These are phyloP conservation scores for Pyrenophora seminiperda DNA, from an alignment of 2,329 filamentous ascomycete genomes.

Conservation along the genomic window DNA sequence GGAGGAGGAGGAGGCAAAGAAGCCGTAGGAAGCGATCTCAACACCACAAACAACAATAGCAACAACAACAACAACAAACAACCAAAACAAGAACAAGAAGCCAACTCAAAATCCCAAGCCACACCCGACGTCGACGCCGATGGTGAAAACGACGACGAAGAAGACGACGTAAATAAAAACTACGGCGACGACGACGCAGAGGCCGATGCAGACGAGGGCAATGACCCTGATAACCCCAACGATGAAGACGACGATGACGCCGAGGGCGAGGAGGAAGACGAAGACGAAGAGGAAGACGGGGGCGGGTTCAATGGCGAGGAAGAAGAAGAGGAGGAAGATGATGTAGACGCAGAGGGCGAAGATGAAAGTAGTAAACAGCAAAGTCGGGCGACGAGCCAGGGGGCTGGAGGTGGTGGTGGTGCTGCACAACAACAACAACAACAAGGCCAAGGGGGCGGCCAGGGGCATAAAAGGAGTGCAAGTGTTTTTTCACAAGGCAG, in stretches of 20 bases:
- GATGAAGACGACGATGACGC: conserved; percentile 25
- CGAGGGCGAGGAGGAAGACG: conserved; percentile 27
- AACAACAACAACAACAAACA: too few relatives aligned
- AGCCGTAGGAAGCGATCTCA: too few relatives aligned
- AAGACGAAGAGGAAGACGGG: conserved; percentile 22
- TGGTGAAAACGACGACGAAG: conserved; percentile 20
- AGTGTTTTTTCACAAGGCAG: conserved; percentile 71
- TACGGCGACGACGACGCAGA: conserved; percentile 23
- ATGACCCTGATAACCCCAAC: conserved; percentile 15
- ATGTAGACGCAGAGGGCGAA: conserved; percentile 42
- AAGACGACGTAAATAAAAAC: conserved; percentile 21
- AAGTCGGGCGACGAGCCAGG: conserved; percentile 35
- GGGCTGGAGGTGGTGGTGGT: conserved; percentile 2
- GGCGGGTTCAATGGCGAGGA: conserved; percentile 39
- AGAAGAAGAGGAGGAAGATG: conserved; percentile 31
- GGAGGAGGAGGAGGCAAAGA: conserved; percentile 19
- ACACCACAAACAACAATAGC: too few relatives aligned
- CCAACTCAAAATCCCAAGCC: conserved; percentile 21
- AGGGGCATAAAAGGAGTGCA: conserved; percentile 74
- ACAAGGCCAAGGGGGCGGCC: neutral
- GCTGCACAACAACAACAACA: too few relatives aligned
- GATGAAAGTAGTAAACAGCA: conserved; percentile 39
- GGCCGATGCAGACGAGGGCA: conserved; percentile 17
- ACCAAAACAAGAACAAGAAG: conserved; percentile 25
- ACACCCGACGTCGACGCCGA: conserved; percentile 34